Evolutionary conservation across 805 yeast genomes (phyloP).

Genomic region (Starmerella etchellsii): DNA sequence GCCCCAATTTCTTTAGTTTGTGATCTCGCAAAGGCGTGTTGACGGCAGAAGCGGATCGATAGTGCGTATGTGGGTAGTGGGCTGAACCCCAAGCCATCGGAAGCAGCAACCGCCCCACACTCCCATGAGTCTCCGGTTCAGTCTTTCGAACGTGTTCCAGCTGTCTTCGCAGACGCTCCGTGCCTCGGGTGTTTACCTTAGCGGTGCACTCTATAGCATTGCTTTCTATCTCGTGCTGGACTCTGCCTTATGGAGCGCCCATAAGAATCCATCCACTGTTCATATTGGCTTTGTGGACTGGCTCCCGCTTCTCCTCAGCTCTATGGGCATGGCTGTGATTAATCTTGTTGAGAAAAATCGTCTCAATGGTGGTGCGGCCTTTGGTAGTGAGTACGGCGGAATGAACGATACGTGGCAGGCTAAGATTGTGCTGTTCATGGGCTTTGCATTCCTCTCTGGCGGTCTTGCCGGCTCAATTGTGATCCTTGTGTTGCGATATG

Average conservation of each 20-base stretch:
- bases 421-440: conserved; percentile 74
- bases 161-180: conserved; percentile 60
- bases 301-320: conserved; percentile 83
- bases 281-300: conserved; percentile 90
- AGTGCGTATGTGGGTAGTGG: too few relatives aligned
- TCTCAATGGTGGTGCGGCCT: conserved; percentile 32
- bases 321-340: conserved; percentile 75
- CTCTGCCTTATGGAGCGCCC: conserved; percentile 73
- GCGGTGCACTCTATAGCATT: conserved; percentile 46
- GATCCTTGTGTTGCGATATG: conserved; percentile 72
- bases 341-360: conserved; percentile 60
- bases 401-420: conserved; percentile 78
- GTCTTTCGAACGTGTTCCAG: conserved; percentile 28
- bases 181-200: conserved; percentile 56
- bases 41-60: too few relatives aligned
- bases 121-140: conserved; percentile 17
- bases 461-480: conserved; percentile 88
- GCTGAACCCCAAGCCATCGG: too few relatives aligned
- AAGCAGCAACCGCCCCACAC: too few relatives aligned
- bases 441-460: conserved; percentile 85
- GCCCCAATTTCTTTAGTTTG: background rate
- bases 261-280: conserved; percentile 70
- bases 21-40: too few relatives aligned
- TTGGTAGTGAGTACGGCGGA: conserved; percentile 27
- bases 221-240: conserved; percentile 88